Conservation (phyloP, 768 basidiomycete genomes). For the Favolaschia claudopus region DNA sequence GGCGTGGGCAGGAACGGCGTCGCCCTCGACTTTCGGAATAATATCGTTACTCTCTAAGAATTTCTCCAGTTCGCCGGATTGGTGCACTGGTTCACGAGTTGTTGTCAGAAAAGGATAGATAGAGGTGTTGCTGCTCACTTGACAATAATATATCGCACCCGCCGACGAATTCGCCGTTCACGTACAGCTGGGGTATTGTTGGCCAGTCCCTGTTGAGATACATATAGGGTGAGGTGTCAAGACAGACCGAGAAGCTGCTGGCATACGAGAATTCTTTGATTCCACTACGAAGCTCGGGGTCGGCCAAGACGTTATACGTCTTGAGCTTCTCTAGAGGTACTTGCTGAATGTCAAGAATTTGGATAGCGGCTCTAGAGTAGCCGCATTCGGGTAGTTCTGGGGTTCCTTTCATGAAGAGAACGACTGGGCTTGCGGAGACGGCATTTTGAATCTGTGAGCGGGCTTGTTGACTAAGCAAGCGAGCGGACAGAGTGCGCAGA, state of each 20-base stretch:
- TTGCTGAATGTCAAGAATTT: conserved; percentile 86
- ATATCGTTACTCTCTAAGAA: conserved; percentile 77
- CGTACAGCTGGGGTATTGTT: conserved; percentile 94
- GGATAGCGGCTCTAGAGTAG: conserved; percentile 93
- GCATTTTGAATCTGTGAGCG: conserved; percentile 75
- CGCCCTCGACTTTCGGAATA: conserved; percentile 57
- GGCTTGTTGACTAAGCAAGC: conserved; percentile 69
- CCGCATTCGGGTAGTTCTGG: conserved; percentile 89
- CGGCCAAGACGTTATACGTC: conserved; percentile 91
- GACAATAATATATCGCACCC: conserved; percentile 94
- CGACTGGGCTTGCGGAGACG: conserved; percentile 78
- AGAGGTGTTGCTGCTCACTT: conserved; percentile 62
- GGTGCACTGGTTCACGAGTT: conserved; percentile 75
- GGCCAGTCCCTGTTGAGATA: conserved; percentile 84
- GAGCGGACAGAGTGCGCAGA: conserved; percentile 26
- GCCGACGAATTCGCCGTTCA: conserved; percentile 95
- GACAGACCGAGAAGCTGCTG: not conserved
- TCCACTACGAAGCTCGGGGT: conserved; percentile 78
- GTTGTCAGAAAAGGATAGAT: not conserved
- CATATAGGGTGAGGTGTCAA: not conserved
- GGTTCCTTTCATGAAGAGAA: conserved; percentile 98
- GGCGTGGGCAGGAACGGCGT: conserved; percentile 17
- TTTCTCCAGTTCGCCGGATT: conserved; percentile 90
- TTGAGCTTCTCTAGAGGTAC: conserved; percentile 83
- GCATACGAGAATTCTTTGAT: conserved; percentile 98